Base-by-base conservation (phyloP, 2,329 filamentous ascomycete genomes). In the Pezicula radicicola region DNA sequence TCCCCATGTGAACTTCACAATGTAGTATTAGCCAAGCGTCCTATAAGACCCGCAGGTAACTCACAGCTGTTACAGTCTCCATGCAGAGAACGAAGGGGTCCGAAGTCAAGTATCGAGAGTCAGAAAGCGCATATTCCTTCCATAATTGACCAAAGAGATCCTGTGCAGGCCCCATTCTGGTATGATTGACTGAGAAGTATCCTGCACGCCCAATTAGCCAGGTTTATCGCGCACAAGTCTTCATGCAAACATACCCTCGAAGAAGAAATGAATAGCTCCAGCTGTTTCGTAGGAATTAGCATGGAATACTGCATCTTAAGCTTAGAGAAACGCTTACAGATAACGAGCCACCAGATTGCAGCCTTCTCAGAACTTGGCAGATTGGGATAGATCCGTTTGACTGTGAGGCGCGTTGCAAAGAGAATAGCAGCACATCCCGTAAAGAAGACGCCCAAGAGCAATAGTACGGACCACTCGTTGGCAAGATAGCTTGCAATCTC, bases 341-440 rank as follows among this genome's bases (percentile, higher is more conserved):
- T 75, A 19, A 86, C 78, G 67, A 92, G 92, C 89, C 89, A 93
- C 70, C 90, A 70, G 19, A 87, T 80, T 4, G 79, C 80, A 12
- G 78, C 60, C 43, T 83, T 74, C 58, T 91, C 87, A 25, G 66
- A 66, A 7, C 61, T 68, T 33, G 74, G 71, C 48, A 90, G 64
- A 9, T 68, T 72, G 2, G 83, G 81, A 16, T 81, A 75, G 39
- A 75, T 63, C 52, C 69, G 70, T 58, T 78, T 80, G 54, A 81
- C 74, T 35, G 84, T 57, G 8, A 76, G 53, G 50, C 79, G 79
- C 3, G 84, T 84, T 7, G 74, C 62, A 21, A 75, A 68, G 54
- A 92, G 79, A 54, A 91, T 77, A 36, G 69, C 69, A 0, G 72
- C 68, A 62, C 80, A 83, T 19, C 78, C 79, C 5, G 72, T 71